A percentile compares a stretch with the other conserved stretches of the same genome.
Evolutionary conservation across 805 yeast species (phyloP).

Genomic region (Wickerhamomyces alni): DNA sequence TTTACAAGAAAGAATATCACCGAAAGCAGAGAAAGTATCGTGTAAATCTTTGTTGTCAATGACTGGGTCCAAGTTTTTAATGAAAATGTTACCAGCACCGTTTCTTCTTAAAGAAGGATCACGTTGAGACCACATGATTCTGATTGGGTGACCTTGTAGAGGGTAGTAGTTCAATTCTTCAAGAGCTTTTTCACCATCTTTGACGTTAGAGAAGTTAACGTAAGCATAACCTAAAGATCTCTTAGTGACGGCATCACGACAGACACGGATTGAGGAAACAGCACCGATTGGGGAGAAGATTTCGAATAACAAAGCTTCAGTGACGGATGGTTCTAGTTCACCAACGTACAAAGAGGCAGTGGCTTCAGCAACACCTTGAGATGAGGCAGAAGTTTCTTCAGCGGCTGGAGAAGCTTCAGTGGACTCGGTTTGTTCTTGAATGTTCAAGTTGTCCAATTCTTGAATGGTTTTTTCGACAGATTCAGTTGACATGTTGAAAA

Average conservation of each 20-base stretch:
- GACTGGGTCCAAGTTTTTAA: constrained; percentile 96
- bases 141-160: constrained; percentile 93
- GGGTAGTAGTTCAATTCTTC: constrained; percentile 92
- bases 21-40: constrained; percentile 96
- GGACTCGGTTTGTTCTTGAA: constrained; percentile 26
- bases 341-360: constrained; percentile 94
- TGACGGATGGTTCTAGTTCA: constrained; percentile 87
- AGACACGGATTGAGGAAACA: constrained; percentile 94
- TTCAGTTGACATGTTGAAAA: constrained; percentile 31
- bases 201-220: constrained; percentile 86
- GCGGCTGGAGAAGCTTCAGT: constrained; percentile 16
- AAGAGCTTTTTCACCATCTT: constrained; percentile 90
- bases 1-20: constrained; percentile 93
- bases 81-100: constrained; percentile 95
- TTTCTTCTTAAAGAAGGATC: constrained; percentile 93
- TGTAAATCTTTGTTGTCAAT: constrained; percentile 98
- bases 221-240: constrained; percentile 97
- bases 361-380: constrained; percentile 43
- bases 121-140: constrained; percentile 99
- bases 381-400: constrained; percentile 26
- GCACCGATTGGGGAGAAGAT: constrained; percentile 91
- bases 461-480: constrained; percentile 38
- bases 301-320: constrained; percentile 93
- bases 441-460: constrained; percentile 41
- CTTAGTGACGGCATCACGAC: constrained; percentile 97